phyloP scores from a whole-genome alignment of 2,329 filamentous ascomycete genomes.

The Trichoderma arundinaceum region DNA sequence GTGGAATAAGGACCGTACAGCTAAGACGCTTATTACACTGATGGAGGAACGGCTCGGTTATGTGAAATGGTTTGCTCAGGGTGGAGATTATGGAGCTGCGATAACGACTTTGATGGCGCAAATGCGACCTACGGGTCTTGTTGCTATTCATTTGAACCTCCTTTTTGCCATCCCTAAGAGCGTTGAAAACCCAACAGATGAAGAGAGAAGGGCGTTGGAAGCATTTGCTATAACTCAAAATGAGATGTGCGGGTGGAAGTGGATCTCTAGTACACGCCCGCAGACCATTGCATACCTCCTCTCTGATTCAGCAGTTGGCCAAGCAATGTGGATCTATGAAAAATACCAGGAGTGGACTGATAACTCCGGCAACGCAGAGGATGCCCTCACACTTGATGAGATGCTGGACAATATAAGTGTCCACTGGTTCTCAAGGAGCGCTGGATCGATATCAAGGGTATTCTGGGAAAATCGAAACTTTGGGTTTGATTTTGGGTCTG shows the following conservation, averaged over 20 bases:
- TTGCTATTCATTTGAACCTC: background rate
- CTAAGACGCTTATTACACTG: background rate
- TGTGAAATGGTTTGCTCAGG: background rate
- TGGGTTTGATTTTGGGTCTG: background rate
- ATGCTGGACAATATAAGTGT: constrained; percentile 6
- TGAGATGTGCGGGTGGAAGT: constrained; percentile 6
- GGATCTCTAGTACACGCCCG: constrained; percentile 1
- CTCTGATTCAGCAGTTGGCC: background rate
- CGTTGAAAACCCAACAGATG: background rate
- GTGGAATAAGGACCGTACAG: constrained; percentile 1
- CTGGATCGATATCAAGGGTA: background rate
- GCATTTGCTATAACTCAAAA: background rate
- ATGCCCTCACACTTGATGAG: background rate
- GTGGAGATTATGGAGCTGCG: background rate
- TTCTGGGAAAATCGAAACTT: background rate
- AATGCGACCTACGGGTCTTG: background rate
- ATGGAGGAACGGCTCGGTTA: background rate
- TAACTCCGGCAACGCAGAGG: background rate
- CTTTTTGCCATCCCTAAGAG: background rate
- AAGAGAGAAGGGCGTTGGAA: background rate
- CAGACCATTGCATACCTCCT: background rate
- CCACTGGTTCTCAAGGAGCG: constrained; percentile 1
- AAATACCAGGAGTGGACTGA: constrained; percentile 2
- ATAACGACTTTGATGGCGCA: constrained; percentile 1
- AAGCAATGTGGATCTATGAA: constrained; percentile 3